Conservation (phyloP, 768 basidiomycete genomes). For the Grammothele lineata region DNA sequence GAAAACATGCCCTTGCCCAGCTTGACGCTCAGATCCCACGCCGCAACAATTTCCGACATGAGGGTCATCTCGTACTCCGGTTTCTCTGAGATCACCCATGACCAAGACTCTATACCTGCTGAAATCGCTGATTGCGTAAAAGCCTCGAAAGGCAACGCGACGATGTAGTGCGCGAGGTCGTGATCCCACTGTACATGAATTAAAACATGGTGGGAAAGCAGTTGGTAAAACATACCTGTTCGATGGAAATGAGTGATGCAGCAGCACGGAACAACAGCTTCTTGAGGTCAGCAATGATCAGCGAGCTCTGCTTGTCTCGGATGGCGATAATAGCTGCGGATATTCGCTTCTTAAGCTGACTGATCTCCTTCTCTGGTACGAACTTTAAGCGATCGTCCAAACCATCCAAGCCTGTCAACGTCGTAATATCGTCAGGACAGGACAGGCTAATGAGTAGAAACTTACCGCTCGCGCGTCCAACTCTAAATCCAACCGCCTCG, state of each 20-base stretch:
- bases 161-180: constrained; percentile 82
- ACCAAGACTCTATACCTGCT: constrained; percentile 92
- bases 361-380: constrained; percentile 63
- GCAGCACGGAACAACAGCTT: constrained; percentile 85
- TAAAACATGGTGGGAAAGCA: background rate
- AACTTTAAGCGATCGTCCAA: constrained; percentile 5
- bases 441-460: background rate
- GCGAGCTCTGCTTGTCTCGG: constrained; percentile 61
- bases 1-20: constrained; percentile 83
- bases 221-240: constrained; percentile 40
- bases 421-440: background rate
- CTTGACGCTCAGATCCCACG: constrained; percentile 83
- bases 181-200: constrained; percentile 63
- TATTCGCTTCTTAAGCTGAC: constrained; percentile 65
- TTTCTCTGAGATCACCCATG: constrained; percentile 89
- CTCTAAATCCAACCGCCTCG: constrained; percentile 75
- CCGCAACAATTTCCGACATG: constrained; percentile 80
- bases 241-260: constrained; percentile 67
- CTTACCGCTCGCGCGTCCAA: constrained; percentile 64
- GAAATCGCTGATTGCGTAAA: constrained; percentile 84
- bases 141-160: constrained; percentile 82
- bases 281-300: constrained; percentile 80
- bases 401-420: background rate
- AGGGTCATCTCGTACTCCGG: constrained; percentile 77
- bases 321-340: constrained; percentile 63